Percentiles rank a stretch among this genome's conserved stretches.
Conservation (phyloP, 805 yeast species). For the Saccharomyces jurei region DNA sequence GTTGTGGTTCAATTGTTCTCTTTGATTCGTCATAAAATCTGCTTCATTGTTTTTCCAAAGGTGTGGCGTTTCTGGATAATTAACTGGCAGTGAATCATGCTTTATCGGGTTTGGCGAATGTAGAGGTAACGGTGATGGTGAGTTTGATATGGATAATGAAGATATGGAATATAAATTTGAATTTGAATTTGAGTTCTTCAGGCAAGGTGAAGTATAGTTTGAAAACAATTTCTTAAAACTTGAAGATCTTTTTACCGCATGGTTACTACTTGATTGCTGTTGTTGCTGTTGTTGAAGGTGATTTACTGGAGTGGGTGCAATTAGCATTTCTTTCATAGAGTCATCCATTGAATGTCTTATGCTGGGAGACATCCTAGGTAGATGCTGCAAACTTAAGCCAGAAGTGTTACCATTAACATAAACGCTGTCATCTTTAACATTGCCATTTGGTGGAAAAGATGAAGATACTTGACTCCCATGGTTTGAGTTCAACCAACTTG, state of each 20-base stretch:
- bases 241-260: slow-evolving; percentile 11
- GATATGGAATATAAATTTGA: slow-evolving; percentile 7
- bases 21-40: neutral
- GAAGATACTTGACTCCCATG: slow-evolving; percentile 6
- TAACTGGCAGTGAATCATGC: slow-evolving; percentile 7
- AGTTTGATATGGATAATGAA: slow-evolving; percentile 1
- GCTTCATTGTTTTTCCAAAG: slow-evolving; percentile 2
- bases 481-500: slow-evolving; percentile 16
- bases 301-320: slow-evolving; percentile 6
- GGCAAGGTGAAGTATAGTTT: slow-evolving; percentile 4
- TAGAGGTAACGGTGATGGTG: slow-evolving; percentile 4
- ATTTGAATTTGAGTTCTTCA: slow-evolving; percentile 1
- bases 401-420: slow-evolving; percentile 21
- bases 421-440: slow-evolving; percentile 9
- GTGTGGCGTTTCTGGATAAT: slow-evolving; percentile 25
- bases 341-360: slow-evolving; percentile 12
- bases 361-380: slow-evolving; percentile 16
- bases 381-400: slow-evolving; percentile 13
- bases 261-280: slow-evolving; percentile 3
- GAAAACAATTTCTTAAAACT: slow-evolving; percentile 18
- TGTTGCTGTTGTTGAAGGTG: slow-evolving; percentile 13
- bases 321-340: slow-evolving; percentile 21
- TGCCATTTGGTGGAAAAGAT: neutral
- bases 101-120: neutral
- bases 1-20: slow-evolving; percentile 1